Evolutionary conservation across 148 eudicot species (phyloP).

Genomic region (Pharnaceum exiguum): DNA sequence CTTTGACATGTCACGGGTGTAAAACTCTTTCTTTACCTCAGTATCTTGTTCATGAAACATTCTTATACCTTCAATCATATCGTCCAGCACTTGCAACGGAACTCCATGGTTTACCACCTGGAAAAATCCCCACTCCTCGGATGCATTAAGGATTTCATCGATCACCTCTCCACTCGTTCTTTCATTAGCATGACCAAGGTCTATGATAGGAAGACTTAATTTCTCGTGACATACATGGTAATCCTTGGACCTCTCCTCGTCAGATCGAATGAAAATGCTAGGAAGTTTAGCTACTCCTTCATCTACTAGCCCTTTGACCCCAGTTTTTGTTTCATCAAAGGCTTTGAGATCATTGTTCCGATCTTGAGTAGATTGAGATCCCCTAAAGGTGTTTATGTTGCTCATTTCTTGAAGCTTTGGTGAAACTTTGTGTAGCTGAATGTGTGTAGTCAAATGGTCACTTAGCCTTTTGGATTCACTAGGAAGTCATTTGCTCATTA

Average conservation of each 20-base stretch:
- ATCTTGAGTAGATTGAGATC: conserved; percentile 7
- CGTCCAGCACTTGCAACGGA: conserved; percentile 15
- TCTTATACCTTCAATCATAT: conserved; percentile 21
- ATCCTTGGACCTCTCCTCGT: conserved; percentile 26
- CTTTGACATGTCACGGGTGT: conserved; percentile 19
- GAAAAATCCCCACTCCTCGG: conserved; percentile 35
- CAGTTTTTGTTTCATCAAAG: conserved; percentile 40
- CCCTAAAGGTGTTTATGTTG: too few relatives aligned
- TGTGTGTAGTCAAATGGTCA: too few relatives aligned
- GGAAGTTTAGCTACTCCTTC: conserved; percentile 21
- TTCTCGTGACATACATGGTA: neutral
- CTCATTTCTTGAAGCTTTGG: too few relatives aligned
- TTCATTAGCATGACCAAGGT: conserved; percentile 13
- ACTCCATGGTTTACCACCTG: conserved; percentile 36
- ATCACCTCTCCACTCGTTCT: too few relatives aligned
- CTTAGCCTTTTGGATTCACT: too few relatives aligned
- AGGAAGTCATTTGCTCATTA: too few relatives aligned
- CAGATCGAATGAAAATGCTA: conserved; percentile 31
- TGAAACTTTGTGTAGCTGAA: too few relatives aligned
- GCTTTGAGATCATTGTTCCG: conserved; percentile 23
- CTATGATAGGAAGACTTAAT: conserved; percentile 29
- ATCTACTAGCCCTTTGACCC: conserved; percentile 42
- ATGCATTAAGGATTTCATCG: conserved; percentile 19
- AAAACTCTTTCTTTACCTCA: conserved; percentile 21
- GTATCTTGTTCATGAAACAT: conserved; percentile 32